phyloP scores from a whole-genome alignment of 495 filamentous ascomycete genomes.

The Neurospora hispaniola region DNA sequence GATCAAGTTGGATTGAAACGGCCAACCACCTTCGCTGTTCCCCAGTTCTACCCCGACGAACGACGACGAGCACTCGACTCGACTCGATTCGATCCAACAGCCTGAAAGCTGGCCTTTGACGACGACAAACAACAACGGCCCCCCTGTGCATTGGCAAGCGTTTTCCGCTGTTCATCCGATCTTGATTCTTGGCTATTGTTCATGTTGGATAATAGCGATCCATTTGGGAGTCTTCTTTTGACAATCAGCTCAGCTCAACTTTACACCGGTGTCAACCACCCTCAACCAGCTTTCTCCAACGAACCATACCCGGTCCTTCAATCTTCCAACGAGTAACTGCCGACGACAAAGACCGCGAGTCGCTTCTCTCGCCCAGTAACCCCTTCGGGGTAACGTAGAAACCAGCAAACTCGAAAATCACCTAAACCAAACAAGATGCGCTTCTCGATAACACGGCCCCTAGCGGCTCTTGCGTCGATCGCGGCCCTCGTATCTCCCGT shows the following conservation, averaged over 20 bases:
- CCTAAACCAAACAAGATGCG: neutral
- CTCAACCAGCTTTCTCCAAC: neutral
- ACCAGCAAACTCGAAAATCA: neutral
- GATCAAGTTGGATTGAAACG: neutral
- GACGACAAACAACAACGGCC: neutral
- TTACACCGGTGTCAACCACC: neutral
- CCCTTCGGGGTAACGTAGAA: neutral
- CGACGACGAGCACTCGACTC: neutral
- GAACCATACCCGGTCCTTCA: neutral
- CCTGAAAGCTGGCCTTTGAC: neutral
- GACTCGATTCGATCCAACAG: neutral
- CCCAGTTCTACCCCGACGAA: neutral
- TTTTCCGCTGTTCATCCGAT: neutral
- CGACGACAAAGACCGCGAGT: neutral
- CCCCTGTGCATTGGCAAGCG: neutral
- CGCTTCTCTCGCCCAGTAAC: neutral
- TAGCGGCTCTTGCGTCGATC: conserved; percentile 16
- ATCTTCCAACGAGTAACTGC: neutral
- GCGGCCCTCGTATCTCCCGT: conserved; percentile 16
- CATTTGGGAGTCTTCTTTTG: neutral
- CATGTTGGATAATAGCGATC: neutral
- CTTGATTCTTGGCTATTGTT: neutral
- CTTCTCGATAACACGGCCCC: conserved; percentile 11
- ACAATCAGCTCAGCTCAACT: neutral
- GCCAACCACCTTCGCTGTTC: neutral